Evolutionary conservation across 1,284 basidiomycete genomes (phyloP), one percentile per base, ranked within the genome.

Genomic region (Malassezia psittaci): DNA sequence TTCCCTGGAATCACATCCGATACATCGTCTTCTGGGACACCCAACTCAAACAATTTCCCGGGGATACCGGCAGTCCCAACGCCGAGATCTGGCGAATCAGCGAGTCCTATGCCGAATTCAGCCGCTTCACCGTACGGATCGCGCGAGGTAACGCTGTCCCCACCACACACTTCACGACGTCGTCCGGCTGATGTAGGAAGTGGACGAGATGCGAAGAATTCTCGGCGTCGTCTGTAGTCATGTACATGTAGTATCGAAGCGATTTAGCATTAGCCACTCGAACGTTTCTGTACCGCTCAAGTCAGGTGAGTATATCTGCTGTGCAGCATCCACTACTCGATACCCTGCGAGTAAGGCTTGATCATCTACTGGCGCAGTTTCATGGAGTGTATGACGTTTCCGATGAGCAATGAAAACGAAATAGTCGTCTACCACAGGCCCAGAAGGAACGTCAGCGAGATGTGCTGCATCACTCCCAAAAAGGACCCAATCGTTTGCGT

Each of bases 231-330:
- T 46, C 16, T 21, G 34, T 56, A 50, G 21, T 51, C 24, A 29
- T 29, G 24, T 29, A 29, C 24, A 29, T 4, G 24, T 29, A 29
- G 24, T 29, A 29, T 29, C 24, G 24, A 24, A 39, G 13, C 51
- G 55, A 40, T 59, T 49, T 11, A 68, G 51, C 41, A 68, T 48
- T 39, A 68, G 39, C 66, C 64, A 65, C 38, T 68, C 66, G 37
- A 68, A 68, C 36, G 62, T 62, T 51, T 61, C 63, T 13, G 39
- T 61, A 47, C 12, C 64, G 58, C 32, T 29, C 0, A 52, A 41
- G 5, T 55, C 40, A 6, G 57, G 21, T 19, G 51, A 8, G 19
- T 60, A 60, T 18, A 57, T 44, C 42, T 61, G 56, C 5, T 42
- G 32, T 15, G 11, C 18, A 6, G 1, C 37, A 12, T 44, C 49